Base-by-base conservation (phyloP, 2,329 filamentous ascomycete species). In the Leptographium flavum region DNA sequence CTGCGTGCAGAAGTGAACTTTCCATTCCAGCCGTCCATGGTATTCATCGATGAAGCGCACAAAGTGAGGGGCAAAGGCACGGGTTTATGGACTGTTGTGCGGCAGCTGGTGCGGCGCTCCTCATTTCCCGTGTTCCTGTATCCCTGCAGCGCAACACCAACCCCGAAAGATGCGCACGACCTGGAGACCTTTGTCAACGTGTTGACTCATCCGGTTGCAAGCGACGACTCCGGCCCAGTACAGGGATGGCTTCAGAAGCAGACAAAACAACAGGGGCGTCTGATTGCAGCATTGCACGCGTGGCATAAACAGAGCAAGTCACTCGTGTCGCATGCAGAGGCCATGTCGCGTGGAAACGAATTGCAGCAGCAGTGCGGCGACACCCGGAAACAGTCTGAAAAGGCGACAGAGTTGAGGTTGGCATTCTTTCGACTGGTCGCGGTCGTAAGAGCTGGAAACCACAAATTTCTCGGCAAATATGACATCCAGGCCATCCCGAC, bases 11-110 rank as follows among this genome's bases (percentile, higher is more conserved):
- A 22, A 2, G 41, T 43, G 21, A 8, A 15, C 2, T 43, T 43
- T 28, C 41, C 41, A 3, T 43, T 43, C 23, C 41, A 43, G n/a
- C 41, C 41, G 25, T 43, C 41, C 3, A 43, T 43, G 41, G 41
- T 36, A 5, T 43, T 43, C 23, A 30, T 43, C n/a, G 41, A 43
- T 23, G 41, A 36, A 17, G 23, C 41, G 4, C 32, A 43, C 41
- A 43, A 43, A 5, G 23, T 43, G 10, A 43, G 36, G n/a, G 41
- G 41, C 9, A 43, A 30, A 11, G 41, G 36, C 23, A 43, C 41
- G 5, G n/a, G n/a, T 4, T n/a, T 43, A 9, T 43, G 41, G 41
- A 27, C 21, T n/a, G 17, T 28, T 15, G 31, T 43, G 5, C 41
- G 41, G 30, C 22, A 43, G 23, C 17, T 35, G 15, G 23, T 43